Evolutionary conservation across 495 filamentous ascomycete genomes (phyloP), one percentile per base, ranked within the genome.

Genomic region (Neurospora sp.): DNA sequence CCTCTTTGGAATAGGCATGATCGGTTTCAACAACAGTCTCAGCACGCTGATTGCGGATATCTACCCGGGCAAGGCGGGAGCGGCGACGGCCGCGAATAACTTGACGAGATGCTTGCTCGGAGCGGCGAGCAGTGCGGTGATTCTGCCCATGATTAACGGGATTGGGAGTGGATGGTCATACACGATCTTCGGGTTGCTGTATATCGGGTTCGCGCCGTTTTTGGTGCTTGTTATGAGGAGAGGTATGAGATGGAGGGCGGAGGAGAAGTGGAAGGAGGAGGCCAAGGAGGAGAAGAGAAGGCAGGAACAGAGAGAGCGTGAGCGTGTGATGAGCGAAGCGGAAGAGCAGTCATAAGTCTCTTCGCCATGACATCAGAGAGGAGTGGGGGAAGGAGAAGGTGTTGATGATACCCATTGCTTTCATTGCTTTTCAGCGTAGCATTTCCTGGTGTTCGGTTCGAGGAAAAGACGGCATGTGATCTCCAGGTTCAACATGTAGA

Each of bases 91-190:
- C 3, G 89, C 90, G 7, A 92, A 90, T 73, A 93, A 94, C 75
- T 79, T 94, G 8, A 86, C 87, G 1, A 81, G 92, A 11, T 93
- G 91, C 76, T 74, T 91, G 46, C 79, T 93, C 5, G 91, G 91
- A 3, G 91, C 91, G 2, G 91, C 83, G 0, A 88, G 87, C 0
- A 90, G 89, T 22, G 91, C 89, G 2, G 80, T 88, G 11, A 88
- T 93, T 69, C 83, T 88, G 70, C 89, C 89, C 2, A 91, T 93
- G 88, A 83, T 91, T 31, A 79, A 86, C 27, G 85, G 80, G 0
- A 88, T 93, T 82, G 92, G 91, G 0, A 78, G 84, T 12, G 91
- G 91, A 0, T 92, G 90, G 89, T 88, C 88, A 35, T 93, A 89
- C 77, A 93, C 90, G 0, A 86, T 94, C 41, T 80, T 92, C 69